Percentiles rank a stretch among this genome's conserved stretches.
Evolutionary conservation across 164 flowering plant genomes (phyloP).

Genomic region (Protea cynaroides): DNA sequence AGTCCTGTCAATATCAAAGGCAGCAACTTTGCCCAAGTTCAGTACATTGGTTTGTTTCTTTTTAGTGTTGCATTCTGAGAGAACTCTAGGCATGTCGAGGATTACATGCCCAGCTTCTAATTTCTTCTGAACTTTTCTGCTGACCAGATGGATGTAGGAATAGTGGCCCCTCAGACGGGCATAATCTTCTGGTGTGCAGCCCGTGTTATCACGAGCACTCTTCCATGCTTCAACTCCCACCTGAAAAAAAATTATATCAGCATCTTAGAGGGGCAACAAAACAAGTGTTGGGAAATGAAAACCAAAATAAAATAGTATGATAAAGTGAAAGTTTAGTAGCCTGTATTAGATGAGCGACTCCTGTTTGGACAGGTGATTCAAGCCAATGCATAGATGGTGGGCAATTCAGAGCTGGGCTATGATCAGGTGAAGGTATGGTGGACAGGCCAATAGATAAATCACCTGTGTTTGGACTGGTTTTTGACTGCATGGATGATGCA

Average conservation of each 20-base stretch:
- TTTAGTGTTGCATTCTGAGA: slow-evolving; percentile 16
- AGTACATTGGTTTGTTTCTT: slow-evolving; percentile 22
- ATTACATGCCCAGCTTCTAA: slow-evolving; percentile 38
- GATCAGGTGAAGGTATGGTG: too few species aligned
- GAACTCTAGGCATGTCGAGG: slow-evolving; percentile 42
- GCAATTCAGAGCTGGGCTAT: too few species aligned
- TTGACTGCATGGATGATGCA: too few species aligned
- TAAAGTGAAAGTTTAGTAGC: too few species aligned
- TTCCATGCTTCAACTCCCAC: slow-evolving; percentile 81
- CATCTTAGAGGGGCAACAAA: neutral
- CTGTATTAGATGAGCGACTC: too few species aligned
- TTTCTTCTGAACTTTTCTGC: slow-evolving; percentile 44
- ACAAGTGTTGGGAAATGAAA: neutral
- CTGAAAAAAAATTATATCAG: slow-evolving; percentile 30
- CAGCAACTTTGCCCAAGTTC: slow-evolving; percentile 17
- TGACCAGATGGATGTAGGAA: slow-evolving; percentile 62
- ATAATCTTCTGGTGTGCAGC: slow-evolving; percentile 68
- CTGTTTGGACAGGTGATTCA: too few species aligned
- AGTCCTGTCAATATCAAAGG: slow-evolving; percentile 36
- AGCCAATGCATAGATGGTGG: too few species aligned
- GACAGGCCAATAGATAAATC: too few species aligned
- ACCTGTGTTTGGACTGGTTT: too few species aligned
- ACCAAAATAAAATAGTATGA: too few species aligned
- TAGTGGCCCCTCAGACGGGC: slow-evolving; percentile 54
- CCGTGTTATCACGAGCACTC: slow-evolving; percentile 48